Conservation (phyloP, 2,329 filamentous ascomycete genomes). For the Trichoderma pleuroti region DNA sequence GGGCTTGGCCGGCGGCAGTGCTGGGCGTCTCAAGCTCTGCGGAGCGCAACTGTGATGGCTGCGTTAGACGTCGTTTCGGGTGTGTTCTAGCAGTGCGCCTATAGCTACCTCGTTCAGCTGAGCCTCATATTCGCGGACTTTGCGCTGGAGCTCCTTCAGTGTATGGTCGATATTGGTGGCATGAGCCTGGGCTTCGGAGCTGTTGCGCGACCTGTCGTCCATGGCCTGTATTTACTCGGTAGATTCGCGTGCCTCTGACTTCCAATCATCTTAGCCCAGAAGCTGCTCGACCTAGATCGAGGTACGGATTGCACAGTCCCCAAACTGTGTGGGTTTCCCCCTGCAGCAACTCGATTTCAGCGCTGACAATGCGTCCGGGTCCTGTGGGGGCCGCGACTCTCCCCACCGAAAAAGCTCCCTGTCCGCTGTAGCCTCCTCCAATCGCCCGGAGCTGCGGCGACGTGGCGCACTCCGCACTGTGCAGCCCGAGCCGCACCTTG, state of each 20-base stretch:
- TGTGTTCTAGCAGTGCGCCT: neutral
- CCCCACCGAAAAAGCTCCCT: neutral
- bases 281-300: neutral
- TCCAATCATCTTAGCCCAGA: neutral
- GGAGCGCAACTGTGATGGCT: slow-evolving; percentile 28
- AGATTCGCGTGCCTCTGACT: neutral
- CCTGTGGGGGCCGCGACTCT: neutral
- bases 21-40: slow-evolving; percentile 25
- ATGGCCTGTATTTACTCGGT: slow-evolving; percentile 20
- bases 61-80: neutral
- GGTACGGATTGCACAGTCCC: neutral
- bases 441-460: neutral
- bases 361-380: neutral
- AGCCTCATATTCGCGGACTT: slow-evolving; percentile 52
- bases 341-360: neutral
- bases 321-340: neutral
- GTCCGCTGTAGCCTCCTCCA: neutral
- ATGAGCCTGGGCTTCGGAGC: slow-evolving; percentile 30
- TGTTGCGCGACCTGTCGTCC: slow-evolving; percentile 26
- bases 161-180: slow-evolving; percentile 61
- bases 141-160: slow-evolving; percentile 60
- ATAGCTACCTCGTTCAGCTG: slow-evolving; percentile 45
- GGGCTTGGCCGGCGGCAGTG: slow-evolving; percentile 31
- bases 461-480: neutral
- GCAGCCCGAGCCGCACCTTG: neutral